Base-by-base conservation (phyloP, 306 rosid genomes). In the Vigna hirtella region DNA sequence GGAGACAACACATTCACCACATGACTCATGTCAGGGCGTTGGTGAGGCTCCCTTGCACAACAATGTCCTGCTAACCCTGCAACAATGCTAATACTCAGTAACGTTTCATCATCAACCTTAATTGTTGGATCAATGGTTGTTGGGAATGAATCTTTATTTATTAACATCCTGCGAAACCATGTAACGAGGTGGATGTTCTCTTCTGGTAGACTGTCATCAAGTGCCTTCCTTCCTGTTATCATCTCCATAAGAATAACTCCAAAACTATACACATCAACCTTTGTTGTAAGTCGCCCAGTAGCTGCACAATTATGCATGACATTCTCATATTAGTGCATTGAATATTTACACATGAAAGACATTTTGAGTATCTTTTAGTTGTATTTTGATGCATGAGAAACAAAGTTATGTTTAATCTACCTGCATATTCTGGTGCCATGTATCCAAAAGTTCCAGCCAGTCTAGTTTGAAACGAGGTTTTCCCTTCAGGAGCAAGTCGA, bases 221-320 rank as follows among this genome's bases (percentile, higher is more conserved):
- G 86, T 53, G 98, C 97, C 76, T 68, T 90, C 61, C 97, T 81
- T 51, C 98, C 97, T 0, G 93, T 87, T 67, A 95, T 79, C 61
- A 95, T 70, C 84, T 95, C 98, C 98, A 95, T 91, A 3, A 95
- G 85, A 70, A 95, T 89, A 78, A 95, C 98, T n/a, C 98, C 98
- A 4, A 91, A 95, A 84, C 98, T 95, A 72, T 89, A 92, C 4
- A 92, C 90, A 71, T 92, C 98, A 24, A 86, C 97, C 86, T 95
- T 95, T 34, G 90, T 86, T 3, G 98, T 90, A 42, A 95, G 88
- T 59, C 97, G 78, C 72, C 98, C 98, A 0, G 97, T 95, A 24
- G 84, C 98, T 95, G 92, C 17, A 6, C 26, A 52, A 63, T 81
- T 66, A 79, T 42, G 34, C 42, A 72, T 55, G 38, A 66, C 57